A percentile compares a stretch with the other conserved stretches of the same genome.
Evolutionary conservation across 2,329 filamentous ascomycete species (phyloP).

Genomic region (Fusarium palustre): DNA sequence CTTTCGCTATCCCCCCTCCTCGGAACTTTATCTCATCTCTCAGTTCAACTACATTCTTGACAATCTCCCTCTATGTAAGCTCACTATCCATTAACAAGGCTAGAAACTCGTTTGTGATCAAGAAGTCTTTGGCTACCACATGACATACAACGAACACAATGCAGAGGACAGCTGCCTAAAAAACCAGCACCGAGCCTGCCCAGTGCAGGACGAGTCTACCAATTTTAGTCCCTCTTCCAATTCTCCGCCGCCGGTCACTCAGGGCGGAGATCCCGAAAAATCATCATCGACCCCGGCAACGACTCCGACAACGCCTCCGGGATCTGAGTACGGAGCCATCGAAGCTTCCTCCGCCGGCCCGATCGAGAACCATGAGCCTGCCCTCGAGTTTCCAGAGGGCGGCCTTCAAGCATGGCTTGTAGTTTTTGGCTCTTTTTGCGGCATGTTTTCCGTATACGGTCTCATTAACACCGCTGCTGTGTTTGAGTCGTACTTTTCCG

Average conservation of each 20-base stretch:
- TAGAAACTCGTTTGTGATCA: slow-evolving; percentile 13
- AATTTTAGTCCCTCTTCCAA: slow-evolving; percentile 1
- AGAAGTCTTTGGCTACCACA: slow-evolving; percentile 9
- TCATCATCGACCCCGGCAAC: not conserved
- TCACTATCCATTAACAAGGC: not conserved
- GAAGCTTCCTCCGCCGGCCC: not conserved
- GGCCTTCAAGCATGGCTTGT: slow-evolving; percentile 76
- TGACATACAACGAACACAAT: slow-evolving; percentile 41
- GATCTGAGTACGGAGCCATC: slow-evolving; percentile 27
- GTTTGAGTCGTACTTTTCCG: slow-evolving; percentile 80
- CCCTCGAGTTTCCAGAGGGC: slow-evolving; percentile 62
- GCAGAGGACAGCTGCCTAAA: slow-evolving; percentile 50
- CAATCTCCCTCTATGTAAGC: slow-evolving; percentile 2
- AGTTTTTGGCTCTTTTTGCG: slow-evolving; percentile 76
- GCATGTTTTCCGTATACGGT: slow-evolving; percentile 73
- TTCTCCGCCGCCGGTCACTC: not conserved
- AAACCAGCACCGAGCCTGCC: slow-evolving; percentile 38
- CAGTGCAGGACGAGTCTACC: slow-evolving; percentile 22
- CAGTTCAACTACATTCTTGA: not conserved
- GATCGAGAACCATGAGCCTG: not conserved
- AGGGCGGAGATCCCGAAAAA: slow-evolving; percentile 23
- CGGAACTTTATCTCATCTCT: not conserved
- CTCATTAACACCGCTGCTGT: slow-evolving; percentile 67
- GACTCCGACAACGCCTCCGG: slow-evolving; percentile 11
- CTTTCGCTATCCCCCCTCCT: not conserved